phyloP scores from a whole-genome alignment of 108 stramenopile species.

The Seminavis robusta region DNA sequence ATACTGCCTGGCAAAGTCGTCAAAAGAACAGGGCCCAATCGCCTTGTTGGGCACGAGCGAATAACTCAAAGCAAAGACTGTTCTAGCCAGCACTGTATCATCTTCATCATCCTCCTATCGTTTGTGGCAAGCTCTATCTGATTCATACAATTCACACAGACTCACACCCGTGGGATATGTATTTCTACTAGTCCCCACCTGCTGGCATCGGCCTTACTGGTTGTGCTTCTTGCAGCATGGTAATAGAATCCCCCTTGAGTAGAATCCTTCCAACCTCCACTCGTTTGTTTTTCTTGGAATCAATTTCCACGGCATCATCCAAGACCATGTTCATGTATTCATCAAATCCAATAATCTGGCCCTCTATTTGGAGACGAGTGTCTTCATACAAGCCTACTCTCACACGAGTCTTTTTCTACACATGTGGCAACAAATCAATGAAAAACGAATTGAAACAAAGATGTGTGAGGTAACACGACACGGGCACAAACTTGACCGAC shows the following conservation, averaged over 20 bases:
- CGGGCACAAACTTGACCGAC: not conserved
- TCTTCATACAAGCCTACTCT: constrained; percentile 98
- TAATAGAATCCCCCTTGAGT: constrained; percentile 98
- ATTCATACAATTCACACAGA: no score
- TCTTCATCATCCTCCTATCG: no score
- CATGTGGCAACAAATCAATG: constrained; percentile 3
- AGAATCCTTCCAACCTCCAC: constrained; percentile 89
- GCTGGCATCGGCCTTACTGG: constrained; percentile 31
- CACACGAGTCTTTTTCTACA: constrained; percentile 90
- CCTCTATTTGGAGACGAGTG: constrained; percentile 94
- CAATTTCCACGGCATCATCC: constrained; percentile 95
- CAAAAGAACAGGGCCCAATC: no score
- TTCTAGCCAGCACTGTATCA: no score
- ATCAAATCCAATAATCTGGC: constrained; percentile 94
- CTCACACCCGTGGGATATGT: no score
- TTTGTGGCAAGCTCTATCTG: no score
- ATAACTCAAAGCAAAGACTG: no score
- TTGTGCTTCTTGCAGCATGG: constrained; percentile 86
- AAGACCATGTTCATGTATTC: constrained; percentile 97
- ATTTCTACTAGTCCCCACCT: no score
- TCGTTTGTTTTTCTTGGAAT: constrained; percentile 60
- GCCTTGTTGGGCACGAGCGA: no score
- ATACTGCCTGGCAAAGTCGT: no score
- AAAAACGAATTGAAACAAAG: not conserved
- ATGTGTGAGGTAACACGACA: not conserved